phyloP scores from a whole-genome alignment of 225 moss, liverwort and hornwort species.

The Rhytidiadelphus loreus region DNA sequence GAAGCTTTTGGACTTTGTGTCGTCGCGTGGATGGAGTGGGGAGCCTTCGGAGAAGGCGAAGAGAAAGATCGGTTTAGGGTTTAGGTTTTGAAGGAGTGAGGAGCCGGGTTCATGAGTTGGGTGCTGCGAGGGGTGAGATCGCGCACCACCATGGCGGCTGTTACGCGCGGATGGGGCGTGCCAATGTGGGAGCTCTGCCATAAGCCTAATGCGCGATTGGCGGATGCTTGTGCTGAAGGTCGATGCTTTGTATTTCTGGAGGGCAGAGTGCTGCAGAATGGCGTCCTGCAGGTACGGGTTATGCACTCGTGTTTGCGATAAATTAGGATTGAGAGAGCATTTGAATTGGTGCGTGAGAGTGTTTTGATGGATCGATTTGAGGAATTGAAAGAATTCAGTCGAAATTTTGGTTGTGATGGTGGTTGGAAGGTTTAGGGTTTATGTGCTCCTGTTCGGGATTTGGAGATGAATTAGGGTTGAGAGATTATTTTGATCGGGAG shows the following conservation, averaged over 20 bases:
- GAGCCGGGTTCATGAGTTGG: conserved; percentile 32
- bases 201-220: not conserved
- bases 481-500: not conserved
- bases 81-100: not conserved
- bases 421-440: not conserved
- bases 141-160: conserved; percentile 14
- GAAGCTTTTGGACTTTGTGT: not conserved
- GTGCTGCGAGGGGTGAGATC: conserved; percentile 17
- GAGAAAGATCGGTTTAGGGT: not conserved
- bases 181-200: conserved; percentile 21
- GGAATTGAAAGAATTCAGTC: not conserved
- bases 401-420: not conserved
- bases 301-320: not conserved
- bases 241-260: conserved; percentile 16
- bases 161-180: conserved; percentile 5
- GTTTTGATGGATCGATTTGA: not conserved
- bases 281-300: conserved; percentile 20
- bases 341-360: not conserved
- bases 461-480: not conserved
- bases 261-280: not conserved
- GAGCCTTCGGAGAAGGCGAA: not conserved
- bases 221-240: not conserved
- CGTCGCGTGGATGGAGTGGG: not conserved
- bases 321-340: not conserved
- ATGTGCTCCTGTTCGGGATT: not conserved